These are phyloP conservation scores for Mikania micrantha DNA, from an alignment of 129 eudicot species.

Conservation along the genomic window DNA sequence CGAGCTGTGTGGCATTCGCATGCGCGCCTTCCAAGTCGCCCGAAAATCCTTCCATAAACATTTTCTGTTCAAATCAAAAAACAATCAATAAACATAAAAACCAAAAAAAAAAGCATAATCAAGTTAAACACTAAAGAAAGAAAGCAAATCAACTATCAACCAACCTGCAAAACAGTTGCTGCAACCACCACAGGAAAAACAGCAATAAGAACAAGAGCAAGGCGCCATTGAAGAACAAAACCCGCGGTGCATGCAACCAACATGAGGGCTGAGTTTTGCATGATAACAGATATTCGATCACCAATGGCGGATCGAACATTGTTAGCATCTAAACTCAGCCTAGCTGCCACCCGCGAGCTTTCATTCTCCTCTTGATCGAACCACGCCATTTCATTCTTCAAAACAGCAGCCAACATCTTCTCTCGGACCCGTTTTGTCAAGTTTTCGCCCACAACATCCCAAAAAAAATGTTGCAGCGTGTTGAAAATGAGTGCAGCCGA, in stretches of 20 bases:
- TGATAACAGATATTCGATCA: constrained; percentile 81
- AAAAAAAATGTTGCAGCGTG: constrained; percentile 82
- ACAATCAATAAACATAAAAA: background rate
- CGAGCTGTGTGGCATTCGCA: constrained; percentile 90
- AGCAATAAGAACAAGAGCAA: constrained; percentile 89
- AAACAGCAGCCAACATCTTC: constrained; percentile 75
- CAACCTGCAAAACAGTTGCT: constrained; percentile 90
- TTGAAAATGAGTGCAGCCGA: constrained; percentile 84
- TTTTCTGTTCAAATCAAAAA: constrained; percentile 47
- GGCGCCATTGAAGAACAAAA: constrained; percentile 92
- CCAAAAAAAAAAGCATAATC: background rate
- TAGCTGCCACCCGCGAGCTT: constrained; percentile 82
- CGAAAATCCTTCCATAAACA: constrained; percentile 97
- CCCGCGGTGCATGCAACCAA: constrained; percentile 94
- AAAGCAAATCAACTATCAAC: constrained; percentile 4
- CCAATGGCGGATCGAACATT: constrained; percentile 94
- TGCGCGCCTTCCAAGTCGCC: constrained; percentile 96
- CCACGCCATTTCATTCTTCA: constrained; percentile 97
- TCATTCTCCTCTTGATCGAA: constrained; percentile 94
- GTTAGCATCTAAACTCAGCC: constrained; percentile 84
- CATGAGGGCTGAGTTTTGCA: constrained; percentile 96
- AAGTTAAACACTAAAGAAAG: background rate
- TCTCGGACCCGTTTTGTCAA: constrained; percentile 83
- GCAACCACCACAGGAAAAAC: constrained; percentile 96
- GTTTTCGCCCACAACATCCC: constrained; percentile 97